These are phyloP conservation scores for Tylopilus vinaceipallidus DNA, from an alignment of 768 basidiomycete species.

Conservation along the genomic window DNA sequence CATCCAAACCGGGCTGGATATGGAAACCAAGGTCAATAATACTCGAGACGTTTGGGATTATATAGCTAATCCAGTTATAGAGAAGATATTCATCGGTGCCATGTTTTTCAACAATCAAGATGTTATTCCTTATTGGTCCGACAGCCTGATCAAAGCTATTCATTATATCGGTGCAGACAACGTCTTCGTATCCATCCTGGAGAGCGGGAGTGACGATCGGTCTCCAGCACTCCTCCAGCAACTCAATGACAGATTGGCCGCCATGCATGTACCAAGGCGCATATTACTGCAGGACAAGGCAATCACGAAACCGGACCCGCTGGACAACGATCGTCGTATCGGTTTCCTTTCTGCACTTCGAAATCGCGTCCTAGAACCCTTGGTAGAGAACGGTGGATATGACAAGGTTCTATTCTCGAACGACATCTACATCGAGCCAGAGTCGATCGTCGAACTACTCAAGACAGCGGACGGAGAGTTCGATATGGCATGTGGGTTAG, in stretches of 20 bases:
- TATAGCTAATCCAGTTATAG: neutral
- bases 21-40: slow-evolving; percentile 9
- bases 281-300: slow-evolving; percentile 12
- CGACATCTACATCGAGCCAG: slow-evolving; percentile 41
- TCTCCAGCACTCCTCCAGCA: slow-evolving; percentile 11
- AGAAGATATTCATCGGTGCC: slow-evolving; percentile 24
- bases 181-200: slow-evolving; percentile 42
- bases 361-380: slow-evolving; percentile 42
- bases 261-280: slow-evolving; percentile 11
- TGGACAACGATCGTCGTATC: neutral
- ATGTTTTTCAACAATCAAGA: slow-evolving; percentile 40
- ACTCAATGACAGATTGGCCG: slow-evolving; percentile 7
- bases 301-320: slow-evolving; percentile 7
- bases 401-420: slow-evolving; percentile 43
- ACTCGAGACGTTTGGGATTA: too few species aligned
- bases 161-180: slow-evolving; percentile 41
- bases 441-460: slow-evolving; percentile 39
- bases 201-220: slow-evolving; percentile 31
- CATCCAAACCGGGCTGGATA: slow-evolving; percentile 15
- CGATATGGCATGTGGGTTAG: slow-evolving; percentile 44
- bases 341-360: slow-evolving; percentile 27
- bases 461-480: slow-evolving; percentile 37
- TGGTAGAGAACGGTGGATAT: slow-evolving; percentile 35
- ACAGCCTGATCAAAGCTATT: slow-evolving; percentile 34
- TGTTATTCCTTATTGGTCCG: slow-evolving; percentile 40